A percentile compares a stretch with the other conserved stretches of the same genome.
These are phyloP conservation scores for Primulina huaijiensis DNA, from an alignment of 257 asterid species.

Conservation along the genomic window DNA sequence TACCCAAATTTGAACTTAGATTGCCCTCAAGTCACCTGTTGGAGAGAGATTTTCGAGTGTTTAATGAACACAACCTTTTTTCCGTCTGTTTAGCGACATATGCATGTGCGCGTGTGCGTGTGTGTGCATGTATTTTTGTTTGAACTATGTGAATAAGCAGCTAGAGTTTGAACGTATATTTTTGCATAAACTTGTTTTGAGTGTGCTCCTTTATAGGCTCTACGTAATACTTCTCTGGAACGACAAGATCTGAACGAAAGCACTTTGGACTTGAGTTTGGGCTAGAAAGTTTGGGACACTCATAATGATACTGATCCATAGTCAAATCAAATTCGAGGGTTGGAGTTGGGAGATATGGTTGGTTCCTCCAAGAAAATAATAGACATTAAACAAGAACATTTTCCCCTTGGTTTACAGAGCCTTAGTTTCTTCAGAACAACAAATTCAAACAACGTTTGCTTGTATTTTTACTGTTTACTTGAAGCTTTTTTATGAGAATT, in stretches of 20 bases:
- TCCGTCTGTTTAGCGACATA: background rate
- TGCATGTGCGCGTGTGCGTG: no score
- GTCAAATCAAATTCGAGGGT: constrained; percentile 34
- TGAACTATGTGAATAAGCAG: background rate
- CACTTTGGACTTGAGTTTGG: constrained; percentile 77
- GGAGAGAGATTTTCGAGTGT: background rate
- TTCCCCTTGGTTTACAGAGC: constrained; percentile 7
- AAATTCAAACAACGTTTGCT: constrained; percentile 11
- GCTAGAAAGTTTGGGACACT: constrained; percentile 47
- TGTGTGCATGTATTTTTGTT: background rate
- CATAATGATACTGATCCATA: constrained; percentile 37
- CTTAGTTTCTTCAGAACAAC: constrained; percentile 4
- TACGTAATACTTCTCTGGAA: constrained; percentile 31
- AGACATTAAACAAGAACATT: constrained; percentile 11
- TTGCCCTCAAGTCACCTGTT: background rate
- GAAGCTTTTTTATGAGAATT: constrained; percentile 12
- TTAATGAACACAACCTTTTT: background rate
- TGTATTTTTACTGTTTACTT: constrained; percentile 22
- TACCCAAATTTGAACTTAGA: background rate
- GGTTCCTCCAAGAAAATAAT: background rate
- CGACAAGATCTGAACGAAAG: constrained; percentile 79
- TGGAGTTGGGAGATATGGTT: background rate
- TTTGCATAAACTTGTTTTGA: background rate
- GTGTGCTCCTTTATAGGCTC: constrained; percentile 34
- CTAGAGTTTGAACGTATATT: background rate